phyloP scores from a whole-genome alignment of 1,139 yeast genomes.

The Geotrichum citri-aurantii region DNA sequence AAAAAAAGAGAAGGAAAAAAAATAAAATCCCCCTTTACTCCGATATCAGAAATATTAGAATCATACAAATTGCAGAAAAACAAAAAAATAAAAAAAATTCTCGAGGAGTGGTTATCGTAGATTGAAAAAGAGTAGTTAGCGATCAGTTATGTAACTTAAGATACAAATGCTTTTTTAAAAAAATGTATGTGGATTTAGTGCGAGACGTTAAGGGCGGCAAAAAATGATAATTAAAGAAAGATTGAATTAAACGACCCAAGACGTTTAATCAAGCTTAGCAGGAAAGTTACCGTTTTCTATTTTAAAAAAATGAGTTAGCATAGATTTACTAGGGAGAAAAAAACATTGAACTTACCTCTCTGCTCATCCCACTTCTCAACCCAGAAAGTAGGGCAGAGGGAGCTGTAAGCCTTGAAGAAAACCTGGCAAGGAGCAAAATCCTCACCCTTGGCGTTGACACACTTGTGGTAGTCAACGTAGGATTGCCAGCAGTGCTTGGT shows the following conservation, averaged over 20 bases:
- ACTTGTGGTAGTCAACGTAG: conserved; percentile 96
- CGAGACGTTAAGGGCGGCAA: not conserved
- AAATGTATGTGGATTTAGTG: conserved; percentile 13
- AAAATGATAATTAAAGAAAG: not conserved
- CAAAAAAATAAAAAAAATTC: not conserved
- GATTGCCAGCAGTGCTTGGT: conserved; percentile 98
- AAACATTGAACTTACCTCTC: conserved; percentile 45
- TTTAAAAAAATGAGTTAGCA: conserved; percentile 12
- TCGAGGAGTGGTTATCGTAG: not conserved
- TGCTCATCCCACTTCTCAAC: conserved; percentile 94
- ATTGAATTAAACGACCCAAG: conserved; percentile 1
- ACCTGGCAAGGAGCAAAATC: conserved; percentile 97
- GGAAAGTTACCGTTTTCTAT: conserved; percentile 58
- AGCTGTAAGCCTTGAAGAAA: conserved; percentile 83
- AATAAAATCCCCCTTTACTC: not conserved
- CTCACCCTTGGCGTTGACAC: conserved; percentile 95
- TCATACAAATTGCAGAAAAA: not conserved
- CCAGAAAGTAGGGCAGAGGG: conserved; percentile 93
- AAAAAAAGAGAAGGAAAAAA: too few relatives aligned
- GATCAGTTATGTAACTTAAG: not conserved
- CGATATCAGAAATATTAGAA: not conserved
- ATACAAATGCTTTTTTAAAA: not conserved
- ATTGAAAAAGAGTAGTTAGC: not conserved
- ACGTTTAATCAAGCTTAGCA: conserved; percentile 45
- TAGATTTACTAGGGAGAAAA: not conserved